Percentiles rank a stretch among this genome's conserved stretches.
Evolutionary conservation across 345 rosid genomes (phyloP).

Genomic region (Mallotus nudiflorus): DNA sequence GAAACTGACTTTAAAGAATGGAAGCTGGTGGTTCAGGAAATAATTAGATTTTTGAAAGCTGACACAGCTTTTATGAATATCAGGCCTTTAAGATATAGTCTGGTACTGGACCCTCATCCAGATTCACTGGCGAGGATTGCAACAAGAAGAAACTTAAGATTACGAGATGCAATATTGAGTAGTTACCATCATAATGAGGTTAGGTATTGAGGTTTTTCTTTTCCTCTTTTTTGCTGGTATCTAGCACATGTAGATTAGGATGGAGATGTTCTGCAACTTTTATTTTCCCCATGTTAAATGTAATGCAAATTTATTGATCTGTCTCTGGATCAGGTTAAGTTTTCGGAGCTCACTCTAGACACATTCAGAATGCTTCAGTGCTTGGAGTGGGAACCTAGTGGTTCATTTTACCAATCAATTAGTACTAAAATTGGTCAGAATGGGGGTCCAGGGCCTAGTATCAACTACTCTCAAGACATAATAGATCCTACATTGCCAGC

Average conservation of each 20-base stretch:
- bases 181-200: slow-evolving; percentile 93
- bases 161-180: slow-evolving; percentile 85
- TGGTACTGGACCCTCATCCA: slow-evolving; percentile 70
- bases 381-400: slow-evolving; percentile 98
- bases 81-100: slow-evolving; percentile 91
- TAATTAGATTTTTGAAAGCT: slow-evolving; percentile 89
- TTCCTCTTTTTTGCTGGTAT: slow-evolving; percentile 22
- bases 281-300: slow-evolving; percentile 2
- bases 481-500: slow-evolving; percentile 89
- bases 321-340: slow-evolving; percentile 66
- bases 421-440: slow-evolving; percentile 55
- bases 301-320: neutral
- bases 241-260: slow-evolving; percentile 10
- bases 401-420: slow-evolving; percentile 70
- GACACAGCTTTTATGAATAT: slow-evolving; percentile 92
- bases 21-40: slow-evolving; percentile 96
- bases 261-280: neutral
- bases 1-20: slow-evolving; percentile 95
- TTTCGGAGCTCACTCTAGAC: slow-evolving; percentile 92
- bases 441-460: slow-evolving; percentile 54
- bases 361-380: slow-evolving; percentile 96
- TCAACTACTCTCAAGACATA: slow-evolving; percentile 63
- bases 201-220: slow-evolving; percentile 31
- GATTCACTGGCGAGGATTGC: slow-evolving; percentile 60
- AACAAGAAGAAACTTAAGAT: slow-evolving; percentile 59